Evolutionary conservation across 2,329 filamentous ascomycete genomes (phyloP), one percentile per base, ranked within the genome.

Genomic region (Balansia obtecta): DNA sequence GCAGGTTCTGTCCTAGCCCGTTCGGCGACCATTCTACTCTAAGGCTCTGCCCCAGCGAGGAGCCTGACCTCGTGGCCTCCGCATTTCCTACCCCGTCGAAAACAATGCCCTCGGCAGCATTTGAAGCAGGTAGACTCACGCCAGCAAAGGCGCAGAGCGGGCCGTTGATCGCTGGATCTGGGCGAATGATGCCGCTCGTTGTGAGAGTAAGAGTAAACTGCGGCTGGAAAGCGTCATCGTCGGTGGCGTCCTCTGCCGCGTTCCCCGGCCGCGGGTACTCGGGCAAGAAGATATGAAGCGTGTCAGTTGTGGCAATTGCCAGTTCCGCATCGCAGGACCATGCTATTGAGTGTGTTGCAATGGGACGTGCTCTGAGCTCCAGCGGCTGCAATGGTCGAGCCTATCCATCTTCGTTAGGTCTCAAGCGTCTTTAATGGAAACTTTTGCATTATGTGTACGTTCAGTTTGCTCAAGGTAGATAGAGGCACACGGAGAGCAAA

Each of bases 251-350:
- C 10, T 60, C 58, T 18, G 58, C 57, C 13, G 60, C 51, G 34
- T 52, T 52, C 16, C 43, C 40, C 8, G 50, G 52, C 44, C 57
- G 59, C 2, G 61, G 54, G 43, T 64, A 76, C 42, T 75, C 70
- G 4, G 76, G 76, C 6, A 77, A 59, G 52, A 71, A 76, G 45
- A 79, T 61, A 55, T 73, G 67, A 32, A 79, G 65, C 41, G 72
- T 74, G 59, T 81, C 77, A 53, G 78, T 74, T n/a, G 74, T 73
- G 2, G 71, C 73, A 33, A 80, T 68, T 34, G 77, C 77, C 5
- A 81, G 66, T 57, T 80, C 77, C 22, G 72, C 75, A 49, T 81
- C 77, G 53, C 72, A 73, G 20, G 77, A 81, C 73, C 77, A 80
- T 37, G 72, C 58, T 9, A 72, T 55, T 1, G 68, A 63, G 51